These are phyloP conservation scores for Trametes meyenii DNA, from an alignment of 768 basidiomycete genomes.

Conservation along the genomic window DNA sequence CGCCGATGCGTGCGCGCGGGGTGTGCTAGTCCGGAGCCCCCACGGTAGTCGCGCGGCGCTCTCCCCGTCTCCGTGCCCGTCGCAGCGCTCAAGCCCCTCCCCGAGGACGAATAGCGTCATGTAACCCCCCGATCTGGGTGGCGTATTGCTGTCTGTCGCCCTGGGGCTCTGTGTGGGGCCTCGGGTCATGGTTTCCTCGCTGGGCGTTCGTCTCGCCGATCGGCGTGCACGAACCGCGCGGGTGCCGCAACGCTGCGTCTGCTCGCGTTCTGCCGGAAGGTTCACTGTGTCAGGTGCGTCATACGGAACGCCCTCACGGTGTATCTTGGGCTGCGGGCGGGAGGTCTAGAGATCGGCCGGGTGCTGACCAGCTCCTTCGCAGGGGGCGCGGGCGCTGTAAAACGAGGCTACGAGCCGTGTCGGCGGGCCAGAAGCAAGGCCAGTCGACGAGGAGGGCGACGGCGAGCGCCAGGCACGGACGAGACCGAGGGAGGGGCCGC, in stretches of 20 bases:
- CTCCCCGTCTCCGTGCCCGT: slow-evolving; percentile 3
- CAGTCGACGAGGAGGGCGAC: neutral
- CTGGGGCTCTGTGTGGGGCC: neutral
- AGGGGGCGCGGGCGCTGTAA: slow-evolving; percentile 1
- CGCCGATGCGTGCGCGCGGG: neutral
- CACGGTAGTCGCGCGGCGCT: slow-evolving; percentile 11
- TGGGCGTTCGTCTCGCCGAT: slow-evolving; percentile 3
- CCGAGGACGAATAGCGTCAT: neutral
- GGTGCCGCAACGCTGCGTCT: slow-evolving; percentile 12
- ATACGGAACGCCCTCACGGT: slow-evolving; percentile 1
- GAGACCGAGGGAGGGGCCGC: neutral
- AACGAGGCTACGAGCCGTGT: slow-evolving; percentile 5
- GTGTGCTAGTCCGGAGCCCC: neutral
- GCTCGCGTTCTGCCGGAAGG: slow-evolving; percentile 16
- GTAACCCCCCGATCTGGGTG: neutral
- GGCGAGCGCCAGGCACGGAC: slow-evolving; percentile 10
- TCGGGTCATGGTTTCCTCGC: neutral
- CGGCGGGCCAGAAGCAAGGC: neutral
- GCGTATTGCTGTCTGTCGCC: neutral
- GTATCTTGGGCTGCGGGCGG: neutral
- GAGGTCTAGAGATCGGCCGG: neutral
- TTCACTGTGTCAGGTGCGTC: slow-evolving; percentile 6
- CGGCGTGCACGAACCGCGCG: slow-evolving; percentile 9
- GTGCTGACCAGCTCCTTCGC: neutral
- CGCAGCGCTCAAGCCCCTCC: neutral